Evolutionary conservation across 306 rosid genomes (phyloP).

Genomic region (Albizia julibrissin): DNA sequence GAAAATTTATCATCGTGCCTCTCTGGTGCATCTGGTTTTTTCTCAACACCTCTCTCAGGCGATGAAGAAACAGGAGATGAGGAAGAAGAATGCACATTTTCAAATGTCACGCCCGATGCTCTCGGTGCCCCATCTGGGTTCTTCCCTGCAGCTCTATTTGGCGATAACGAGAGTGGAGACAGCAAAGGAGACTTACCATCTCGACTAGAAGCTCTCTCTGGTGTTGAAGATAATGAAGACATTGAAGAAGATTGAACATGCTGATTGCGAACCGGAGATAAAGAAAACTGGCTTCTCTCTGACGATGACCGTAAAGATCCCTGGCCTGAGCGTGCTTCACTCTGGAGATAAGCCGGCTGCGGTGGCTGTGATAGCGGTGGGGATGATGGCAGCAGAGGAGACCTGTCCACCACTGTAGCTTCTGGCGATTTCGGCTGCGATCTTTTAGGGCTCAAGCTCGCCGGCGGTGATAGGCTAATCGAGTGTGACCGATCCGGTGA

Average conservation of each 20-base stretch:
- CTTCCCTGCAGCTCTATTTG: conserved; percentile 15
- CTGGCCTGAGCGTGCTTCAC: neutral
- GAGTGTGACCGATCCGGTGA: conserved; percentile 60
- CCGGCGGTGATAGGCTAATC: conserved; percentile 39
- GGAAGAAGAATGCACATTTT: neutral
- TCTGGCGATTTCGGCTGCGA: conserved; percentile 61
- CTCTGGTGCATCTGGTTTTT: neutral
- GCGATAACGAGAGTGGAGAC: conserved; percentile 21
- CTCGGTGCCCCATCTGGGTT: neutral
- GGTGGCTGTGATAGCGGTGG: conserved; percentile 31
- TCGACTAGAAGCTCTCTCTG: conserved; percentile 32
- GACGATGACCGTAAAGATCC: conserved; percentile 38
- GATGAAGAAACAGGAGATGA: conserved; percentile 2
- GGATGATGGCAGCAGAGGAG: conserved; percentile 10
- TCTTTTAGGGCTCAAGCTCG: conserved; percentile 48
- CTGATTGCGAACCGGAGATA: conserved; percentile 28
- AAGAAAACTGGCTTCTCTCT: conserved; percentile 20
- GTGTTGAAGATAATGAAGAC: conserved; percentile 36
- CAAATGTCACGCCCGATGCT: neutral
- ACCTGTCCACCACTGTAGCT: conserved; percentile 18
- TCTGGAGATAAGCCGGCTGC: neutral
- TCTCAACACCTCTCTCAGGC: neutral
- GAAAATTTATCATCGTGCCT: neutral
- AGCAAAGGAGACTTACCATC: conserved; percentile 23
- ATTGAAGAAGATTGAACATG: conserved; percentile 21